Evolutionary conservation across 495 filamentous ascomycete genomes (phyloP), one percentile per base, ranked within the genome.

Genomic region (Tuber brumale): DNA sequence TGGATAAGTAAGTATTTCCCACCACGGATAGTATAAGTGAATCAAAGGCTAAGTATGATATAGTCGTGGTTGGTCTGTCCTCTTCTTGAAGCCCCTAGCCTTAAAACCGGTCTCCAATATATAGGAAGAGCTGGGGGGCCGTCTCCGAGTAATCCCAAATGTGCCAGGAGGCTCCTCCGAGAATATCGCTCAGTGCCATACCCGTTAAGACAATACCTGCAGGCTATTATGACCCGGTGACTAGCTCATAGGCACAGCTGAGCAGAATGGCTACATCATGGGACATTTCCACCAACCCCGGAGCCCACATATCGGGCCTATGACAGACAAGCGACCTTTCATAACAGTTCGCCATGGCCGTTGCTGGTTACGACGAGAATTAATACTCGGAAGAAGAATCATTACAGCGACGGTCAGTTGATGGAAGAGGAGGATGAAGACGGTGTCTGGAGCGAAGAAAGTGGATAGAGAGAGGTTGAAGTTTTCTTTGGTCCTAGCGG

Each of bases 51-150:
- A n/a, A n/a, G n/a, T n/a, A n/a, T n/a, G n/a, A n/a, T n/a, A n/a
- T n/a, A n/a, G n/a, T n/a, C n/a, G n/a, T n/a, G n/a, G n/a, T n/a
- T n/a, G n/a, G n/a, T n/a, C n/a, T n/a, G n/a, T n/a, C n/a, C n/a
- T n/a, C n/a, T n/a, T n/a, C n/a, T n/a, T n/a, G n/a, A 77, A 81
- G 51, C 82, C 81, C 3, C 81, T 82, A 70, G 77, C 78, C 41
- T 83, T 83, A 57, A 82, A 82, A 46, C 78, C 81, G 18, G 76
- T 78, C 14, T 70, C 75, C 37, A 76, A 46, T 19, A 42, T 82
- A 16, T 74, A 77, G 76, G 81, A 82, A 74, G 81, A 78, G 43
- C 70, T 82, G 18, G 81, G 78, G 10, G 82, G 76, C 73, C 41
- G 41, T 71, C 35, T 61, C 61, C 35, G 72, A 48, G 72, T 21